Conservation (phyloP, 768 basidiomycete genomes). For the Pisolithus albus region DNA sequence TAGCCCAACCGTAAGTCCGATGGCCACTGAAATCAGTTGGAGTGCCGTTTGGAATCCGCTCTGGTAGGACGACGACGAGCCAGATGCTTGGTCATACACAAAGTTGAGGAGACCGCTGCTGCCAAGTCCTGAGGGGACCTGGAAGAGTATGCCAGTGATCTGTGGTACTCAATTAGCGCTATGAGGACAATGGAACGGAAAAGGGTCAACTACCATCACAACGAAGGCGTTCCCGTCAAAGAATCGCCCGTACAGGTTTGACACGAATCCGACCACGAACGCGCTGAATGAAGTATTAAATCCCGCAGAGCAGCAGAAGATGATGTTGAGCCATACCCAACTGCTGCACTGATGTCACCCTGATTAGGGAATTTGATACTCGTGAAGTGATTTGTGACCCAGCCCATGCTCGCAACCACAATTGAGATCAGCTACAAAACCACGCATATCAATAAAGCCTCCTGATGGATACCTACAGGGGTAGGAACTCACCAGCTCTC, state of each 20-base stretch:
- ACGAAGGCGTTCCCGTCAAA: conserved; percentile 73
- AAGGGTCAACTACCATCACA: conserved; percentile 52
- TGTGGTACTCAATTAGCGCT: conserved; percentile 4
- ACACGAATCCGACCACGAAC: conserved; percentile 73
- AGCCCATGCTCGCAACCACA: conserved; percentile 59
- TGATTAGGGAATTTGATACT: conserved; percentile 55
- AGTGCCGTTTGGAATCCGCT: conserved; percentile 71
- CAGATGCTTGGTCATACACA: conserved; percentile 48
- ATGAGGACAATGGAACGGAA: background rate
- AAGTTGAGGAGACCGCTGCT: conserved; percentile 75
- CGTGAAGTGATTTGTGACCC: conserved; percentile 70
- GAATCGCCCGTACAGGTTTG: conserved; percentile 72
- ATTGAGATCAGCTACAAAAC: conserved; percentile 41
- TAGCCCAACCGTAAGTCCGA: conserved; percentile 75
- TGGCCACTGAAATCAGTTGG: conserved; percentile 69
- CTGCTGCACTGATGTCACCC: conserved; percentile 70
- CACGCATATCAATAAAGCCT: background rate
- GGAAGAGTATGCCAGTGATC: conserved; percentile 79
- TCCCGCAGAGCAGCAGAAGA: background rate
- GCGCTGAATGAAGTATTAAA: conserved; percentile 35
- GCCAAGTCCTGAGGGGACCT: conserved; percentile 75
- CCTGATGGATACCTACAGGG: background rate
- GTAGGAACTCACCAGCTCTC: conserved; percentile 44
- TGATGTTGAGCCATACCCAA: conserved; percentile 41
- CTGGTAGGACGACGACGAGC: conserved; percentile 49